Evolutionary conservation across 176 grass and related monocot species (phyloP).

Genomic region (Bromus sterilis): DNA sequence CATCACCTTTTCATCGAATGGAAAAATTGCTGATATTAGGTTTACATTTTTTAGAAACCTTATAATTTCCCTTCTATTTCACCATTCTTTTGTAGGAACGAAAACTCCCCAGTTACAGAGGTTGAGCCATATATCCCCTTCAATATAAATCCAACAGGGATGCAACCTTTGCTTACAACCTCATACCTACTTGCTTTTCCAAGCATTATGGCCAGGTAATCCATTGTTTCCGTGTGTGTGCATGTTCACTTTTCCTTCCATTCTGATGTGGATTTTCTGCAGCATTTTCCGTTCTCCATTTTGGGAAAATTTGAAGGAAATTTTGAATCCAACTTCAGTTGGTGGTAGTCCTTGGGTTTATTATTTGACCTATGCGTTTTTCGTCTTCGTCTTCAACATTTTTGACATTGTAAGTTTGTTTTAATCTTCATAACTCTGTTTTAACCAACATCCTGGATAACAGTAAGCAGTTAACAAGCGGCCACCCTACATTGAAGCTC

Average conservation of each 20-base stretch:
- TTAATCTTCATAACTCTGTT: conserved; percentile 1
- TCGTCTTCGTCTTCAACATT: conserved; percentile 91
- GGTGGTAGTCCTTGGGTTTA: conserved; percentile 80
- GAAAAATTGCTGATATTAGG: neutral
- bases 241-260: neutral
- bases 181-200: conserved; percentile 90
- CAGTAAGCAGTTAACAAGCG: neutral
- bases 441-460: neutral
- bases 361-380: conserved; percentile 77
- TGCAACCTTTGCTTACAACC: conserved; percentile 90
- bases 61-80: neutral
- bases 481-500: neutral
- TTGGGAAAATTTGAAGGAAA: conserved; percentile 73
- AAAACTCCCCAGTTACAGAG: conserved; percentile 64
- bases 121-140: conserved; percentile 98
- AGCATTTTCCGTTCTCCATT: conserved; percentile 76
- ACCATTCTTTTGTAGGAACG: conserved; percentile 42
- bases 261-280: conserved; percentile 42
- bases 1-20: neutral
- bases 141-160: conserved; percentile 95
- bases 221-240: neutral
- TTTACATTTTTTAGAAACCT: neutral
- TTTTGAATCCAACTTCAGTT: conserved; percentile 67
- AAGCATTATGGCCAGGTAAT: conserved; percentile 88
- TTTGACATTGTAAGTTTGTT: conserved; percentile 96